These are phyloP conservation scores for Panicum miliaceum DNA, from an alignment of 176 grass and related monocot species.

Conservation along the genomic window DNA sequence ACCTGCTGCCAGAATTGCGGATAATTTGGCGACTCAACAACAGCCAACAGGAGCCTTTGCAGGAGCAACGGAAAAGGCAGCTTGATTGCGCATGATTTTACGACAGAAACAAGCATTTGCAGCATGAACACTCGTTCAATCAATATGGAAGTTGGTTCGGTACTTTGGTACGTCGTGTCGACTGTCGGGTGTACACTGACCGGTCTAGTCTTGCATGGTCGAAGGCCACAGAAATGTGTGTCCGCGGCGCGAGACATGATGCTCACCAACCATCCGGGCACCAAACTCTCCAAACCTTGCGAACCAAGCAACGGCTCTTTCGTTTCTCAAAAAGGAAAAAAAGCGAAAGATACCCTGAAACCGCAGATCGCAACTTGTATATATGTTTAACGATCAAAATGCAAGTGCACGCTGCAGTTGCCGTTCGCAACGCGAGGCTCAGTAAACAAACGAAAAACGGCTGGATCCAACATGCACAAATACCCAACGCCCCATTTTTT, in stretches of 20 bases:
- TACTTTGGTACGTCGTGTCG: not conserved
- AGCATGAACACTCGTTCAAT: not conserved
- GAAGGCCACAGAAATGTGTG: not conserved
- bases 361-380: not conserved
- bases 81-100: not conserved
- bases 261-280: not conserved
- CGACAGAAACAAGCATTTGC: not conserved
- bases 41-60: not conserved
- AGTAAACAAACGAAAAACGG: not conserved
- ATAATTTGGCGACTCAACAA: not conserved
- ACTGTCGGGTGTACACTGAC: not conserved
- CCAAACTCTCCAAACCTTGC: not conserved
- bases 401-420: not conserved
- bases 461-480: not conserved
- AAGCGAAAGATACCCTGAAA: not conserved
- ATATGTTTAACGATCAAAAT: not conserved
- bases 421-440: not conserved
- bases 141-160: not conserved
- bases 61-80: not conserved
- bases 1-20: not conserved
- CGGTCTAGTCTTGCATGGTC: not conserved
- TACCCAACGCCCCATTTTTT: not conserved
- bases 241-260: not conserved
- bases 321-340: not conserved
- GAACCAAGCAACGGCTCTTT: conserved; percentile 8